Conservation (phyloP, 805 yeast species). For the Candida suzukii region DNA sequence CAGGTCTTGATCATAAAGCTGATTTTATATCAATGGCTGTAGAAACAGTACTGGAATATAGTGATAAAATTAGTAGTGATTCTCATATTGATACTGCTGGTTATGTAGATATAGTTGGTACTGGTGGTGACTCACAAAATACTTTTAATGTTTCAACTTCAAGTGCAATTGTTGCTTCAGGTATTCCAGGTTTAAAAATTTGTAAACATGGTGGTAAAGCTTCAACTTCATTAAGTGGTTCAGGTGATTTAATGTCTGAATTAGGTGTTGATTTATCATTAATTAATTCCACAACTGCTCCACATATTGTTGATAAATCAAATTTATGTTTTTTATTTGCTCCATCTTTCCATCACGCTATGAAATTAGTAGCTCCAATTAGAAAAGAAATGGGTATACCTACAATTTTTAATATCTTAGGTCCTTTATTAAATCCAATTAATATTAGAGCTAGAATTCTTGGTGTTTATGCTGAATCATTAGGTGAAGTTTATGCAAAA, state of each 20-base stretch:
- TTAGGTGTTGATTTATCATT: conserved; percentile 79
- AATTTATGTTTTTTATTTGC: conserved; percentile 75
- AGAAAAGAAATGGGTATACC: conserved; percentile 81
- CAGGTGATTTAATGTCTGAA: conserved; percentile 78
- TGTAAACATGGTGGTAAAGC: conserved; percentile 99
- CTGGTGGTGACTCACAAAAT: conserved; percentile 98
- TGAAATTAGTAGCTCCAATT: conserved; percentile 76
- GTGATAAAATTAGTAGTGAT: conserved; percentile 54
- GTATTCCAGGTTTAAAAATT: conserved; percentile 56
- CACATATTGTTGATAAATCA: conserved; percentile 43
- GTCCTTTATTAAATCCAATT: conserved; percentile 91
- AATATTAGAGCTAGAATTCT: conserved; percentile 72
- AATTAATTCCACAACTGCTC: conserved; percentile 57
- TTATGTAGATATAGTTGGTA: conserved; percentile 88
- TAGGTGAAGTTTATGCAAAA: conserved; percentile 81
- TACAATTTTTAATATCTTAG: conserved; percentile 87
- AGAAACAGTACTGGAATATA: conserved; percentile 57
- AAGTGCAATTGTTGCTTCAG: conserved; percentile 90
- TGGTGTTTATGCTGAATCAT: conserved; percentile 76
- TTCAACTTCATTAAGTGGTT: conserved; percentile 85
- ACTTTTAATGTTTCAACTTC: conserved; percentile 96
- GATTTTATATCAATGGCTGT: conserved; percentile 85
- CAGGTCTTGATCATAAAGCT: conserved; percentile 74
- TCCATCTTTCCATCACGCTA: conserved; percentile 89
- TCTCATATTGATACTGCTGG: conserved; percentile 40